These are phyloP conservation scores for Ophiocordyceps polyrhachis-furcata DNA, from an alignment of 2,329 filamentous ascomycete genomes.

Conservation along the genomic window DNA sequence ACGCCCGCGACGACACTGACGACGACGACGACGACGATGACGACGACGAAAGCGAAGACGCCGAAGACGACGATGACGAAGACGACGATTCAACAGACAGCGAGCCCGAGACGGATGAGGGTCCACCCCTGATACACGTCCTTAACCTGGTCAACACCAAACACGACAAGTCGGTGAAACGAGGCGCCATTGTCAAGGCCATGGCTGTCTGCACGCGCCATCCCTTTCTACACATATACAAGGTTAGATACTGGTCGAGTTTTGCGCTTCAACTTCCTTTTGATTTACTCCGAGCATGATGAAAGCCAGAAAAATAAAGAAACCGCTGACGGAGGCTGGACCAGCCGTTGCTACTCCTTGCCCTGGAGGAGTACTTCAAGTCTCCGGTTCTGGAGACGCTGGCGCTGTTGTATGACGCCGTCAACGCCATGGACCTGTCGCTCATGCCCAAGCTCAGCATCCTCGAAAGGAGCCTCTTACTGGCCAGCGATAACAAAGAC, in stretches of 20 bases:
- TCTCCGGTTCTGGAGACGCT: conserved; percentile 75
- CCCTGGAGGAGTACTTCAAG: conserved; percentile 94
- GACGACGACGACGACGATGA: conserved; percentile 21
- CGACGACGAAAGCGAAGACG: conserved; percentile 20
- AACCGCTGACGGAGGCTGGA: background rate
- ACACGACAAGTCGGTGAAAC: conserved; percentile 79
- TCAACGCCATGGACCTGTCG: conserved; percentile 94
- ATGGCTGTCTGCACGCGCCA: conserved; percentile 98
- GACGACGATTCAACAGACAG: conserved; percentile 36
- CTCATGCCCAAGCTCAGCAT: conserved; percentile 72
- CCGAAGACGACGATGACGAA: conserved; percentile 21
- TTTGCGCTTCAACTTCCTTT: too few species aligned
- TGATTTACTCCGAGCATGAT: too few species aligned
- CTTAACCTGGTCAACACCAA: conserved; percentile 97
- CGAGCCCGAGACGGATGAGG: conserved; percentile 56
- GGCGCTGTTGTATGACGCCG: conserved; percentile 71
- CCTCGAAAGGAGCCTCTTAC: conserved; percentile 70
- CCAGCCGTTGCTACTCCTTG: conserved; percentile 71
- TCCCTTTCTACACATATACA: conserved; percentile 97
- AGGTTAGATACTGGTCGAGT: conserved; percentile 32
- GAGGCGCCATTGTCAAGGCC: conserved; percentile 88
- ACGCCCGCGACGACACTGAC: conserved; percentile 22
- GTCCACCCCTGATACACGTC: conserved; percentile 88
- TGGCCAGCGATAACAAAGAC: conserved; percentile 84
- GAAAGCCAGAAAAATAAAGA: too few species aligned